phyloP scores from a whole-genome alignment of 768 basidiomycete genomes.

The Macrolepiota albuminosa region DNA sequence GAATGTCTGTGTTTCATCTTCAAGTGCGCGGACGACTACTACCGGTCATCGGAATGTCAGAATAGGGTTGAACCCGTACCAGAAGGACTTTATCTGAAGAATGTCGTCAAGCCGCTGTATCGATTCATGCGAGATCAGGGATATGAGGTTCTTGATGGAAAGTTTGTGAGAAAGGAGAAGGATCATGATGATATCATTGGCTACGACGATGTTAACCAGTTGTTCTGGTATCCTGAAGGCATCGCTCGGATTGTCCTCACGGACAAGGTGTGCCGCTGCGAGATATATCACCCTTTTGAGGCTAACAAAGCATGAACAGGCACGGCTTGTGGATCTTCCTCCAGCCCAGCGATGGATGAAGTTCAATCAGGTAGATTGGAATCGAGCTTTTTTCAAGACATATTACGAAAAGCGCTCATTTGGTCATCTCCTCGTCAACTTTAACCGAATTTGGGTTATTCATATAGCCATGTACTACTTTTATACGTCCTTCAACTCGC shows the following conservation, averaged over 20 bases:
- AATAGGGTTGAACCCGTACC: slow-evolving; percentile 87
- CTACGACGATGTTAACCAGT: slow-evolving; percentile 97
- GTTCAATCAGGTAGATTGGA: slow-evolving; percentile 97
- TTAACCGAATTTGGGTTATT: slow-evolving; percentile 99
- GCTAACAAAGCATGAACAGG: slow-evolving; percentile 37
- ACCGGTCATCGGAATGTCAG: slow-evolving; percentile 98
- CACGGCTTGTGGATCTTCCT: slow-evolving; percentile 85
- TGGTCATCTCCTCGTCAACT: slow-evolving; percentile 96
- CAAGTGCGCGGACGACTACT: slow-evolving; percentile 99
- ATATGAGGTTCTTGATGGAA: slow-evolving; percentile 93
- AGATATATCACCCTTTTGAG: slow-evolving; percentile 1
- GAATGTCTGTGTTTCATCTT: slow-evolving; percentile 99
- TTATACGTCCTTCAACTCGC: slow-evolving; percentile 94
- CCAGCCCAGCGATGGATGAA: slow-evolving; percentile 94
- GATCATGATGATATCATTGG: slow-evolving; percentile 96
- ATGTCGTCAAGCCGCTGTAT: slow-evolving; percentile 92
- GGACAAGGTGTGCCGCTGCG: slow-evolving; percentile 64
- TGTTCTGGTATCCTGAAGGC: slow-evolving; percentile 99
- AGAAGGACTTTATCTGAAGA: slow-evolving; percentile 89
- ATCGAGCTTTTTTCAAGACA: slow-evolving; percentile 95
- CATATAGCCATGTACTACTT: slow-evolving; percentile 94
- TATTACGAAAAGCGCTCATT: slow-evolving; percentile 98
- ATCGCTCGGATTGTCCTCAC: slow-evolving; percentile 85
- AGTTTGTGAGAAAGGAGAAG: slow-evolving; percentile 87
- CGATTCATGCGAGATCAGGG: slow-evolving; percentile 97